Percentiles rank a stretch among this genome's conserved stretches.
Conservation (phyloP, 768 basidiomycete species). For the Mycena leptocephala region DNA sequence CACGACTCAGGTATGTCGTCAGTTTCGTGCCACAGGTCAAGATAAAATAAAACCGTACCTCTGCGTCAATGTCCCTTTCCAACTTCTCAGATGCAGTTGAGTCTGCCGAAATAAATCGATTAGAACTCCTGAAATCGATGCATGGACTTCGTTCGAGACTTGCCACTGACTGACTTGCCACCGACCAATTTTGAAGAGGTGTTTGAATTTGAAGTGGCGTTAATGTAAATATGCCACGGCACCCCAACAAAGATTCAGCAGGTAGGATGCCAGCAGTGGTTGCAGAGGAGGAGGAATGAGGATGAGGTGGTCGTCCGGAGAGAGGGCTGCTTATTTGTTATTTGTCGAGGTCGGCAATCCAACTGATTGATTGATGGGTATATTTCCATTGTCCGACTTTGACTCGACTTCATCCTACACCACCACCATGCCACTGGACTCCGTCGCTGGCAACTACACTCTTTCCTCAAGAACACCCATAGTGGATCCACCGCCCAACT, state of each 20-base stretch:
- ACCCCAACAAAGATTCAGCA: too few species aligned
- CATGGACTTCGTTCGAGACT: neutral
- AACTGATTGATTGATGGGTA: constrained; percentile 11
- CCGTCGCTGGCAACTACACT: too few species aligned
- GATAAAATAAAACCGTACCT: too few species aligned
- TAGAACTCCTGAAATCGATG: neutral
- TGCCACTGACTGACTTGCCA: neutral
- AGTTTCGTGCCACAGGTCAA: constrained; percentile 11
- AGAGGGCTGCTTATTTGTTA: constrained; percentile 11
- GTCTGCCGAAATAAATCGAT: neutral
- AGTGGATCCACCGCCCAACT: constrained; percentile 3
- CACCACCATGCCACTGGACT: constrained; percentile 11
- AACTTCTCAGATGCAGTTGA: neutral
- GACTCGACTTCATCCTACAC: constrained; percentile 6
- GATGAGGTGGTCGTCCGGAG: too few species aligned
- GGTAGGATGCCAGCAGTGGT: too few species aligned
- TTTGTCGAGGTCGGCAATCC: neutral
- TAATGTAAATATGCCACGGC: neutral
- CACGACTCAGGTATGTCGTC: constrained; percentile 1
- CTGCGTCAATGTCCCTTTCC: too few species aligned
- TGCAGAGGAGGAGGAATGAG: too few species aligned
- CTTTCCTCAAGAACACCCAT: constrained; percentile 9
- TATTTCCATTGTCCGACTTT: neutral
- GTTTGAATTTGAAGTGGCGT: too few species aligned
- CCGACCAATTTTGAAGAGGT: constrained; percentile 2